Percentiles rank a stretch among this genome's conserved stretches.
Evolutionary conservation across 1,139 yeast species (phyloP).

Genomic region (Sugiyamaella novakii): DNA sequence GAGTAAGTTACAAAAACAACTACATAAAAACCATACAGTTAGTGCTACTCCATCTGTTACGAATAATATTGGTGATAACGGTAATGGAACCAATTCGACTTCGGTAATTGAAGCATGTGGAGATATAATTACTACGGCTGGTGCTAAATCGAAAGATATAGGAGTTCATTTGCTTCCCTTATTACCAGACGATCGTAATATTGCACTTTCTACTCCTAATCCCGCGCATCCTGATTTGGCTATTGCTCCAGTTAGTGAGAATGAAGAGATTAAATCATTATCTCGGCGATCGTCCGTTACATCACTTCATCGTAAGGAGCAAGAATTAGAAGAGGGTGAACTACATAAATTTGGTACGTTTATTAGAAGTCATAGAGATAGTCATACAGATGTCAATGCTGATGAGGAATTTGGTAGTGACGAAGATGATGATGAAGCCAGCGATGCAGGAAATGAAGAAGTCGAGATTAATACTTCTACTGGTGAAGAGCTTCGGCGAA

Average conservation of each 20-base stretch:
- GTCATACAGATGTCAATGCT: slow-evolving; percentile 4
- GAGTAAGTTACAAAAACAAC: slow-evolving; percentile 10
- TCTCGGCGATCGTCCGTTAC: slow-evolving; percentile 34
- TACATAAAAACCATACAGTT: not conserved
- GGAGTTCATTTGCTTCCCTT: slow-evolving; percentile 13
- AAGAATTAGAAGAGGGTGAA: slow-evolving; percentile 91
- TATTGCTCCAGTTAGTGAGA: slow-evolving; percentile 29
- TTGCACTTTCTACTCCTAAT: slow-evolving; percentile 15
- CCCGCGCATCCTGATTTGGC: slow-evolving; percentile 30
- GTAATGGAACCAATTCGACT: not conserved
- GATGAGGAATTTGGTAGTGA: slow-evolving; percentile 11
- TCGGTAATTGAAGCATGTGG: not conserved
- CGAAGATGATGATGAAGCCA: slow-evolving; percentile 2
- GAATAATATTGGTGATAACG: not conserved
- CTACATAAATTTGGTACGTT: slow-evolving; percentile 73
- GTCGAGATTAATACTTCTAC: slow-evolving; percentile 40
- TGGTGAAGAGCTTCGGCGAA: slow-evolving; percentile 74
- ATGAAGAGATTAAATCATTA: slow-evolving; percentile 21
- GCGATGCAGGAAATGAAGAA: slow-evolving; percentile 6
- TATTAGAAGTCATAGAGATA: slow-evolving; percentile 22
- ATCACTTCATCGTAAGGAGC: slow-evolving; percentile 53
- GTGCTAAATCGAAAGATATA: not conserved
- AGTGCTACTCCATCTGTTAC: not conserved
- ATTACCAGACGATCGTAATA: slow-evolving; percentile 16
- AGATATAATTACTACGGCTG: not conserved